Conservation (phyloP, 768 basidiomycete genomes). For the Amanita subjunquillea region DNA sequence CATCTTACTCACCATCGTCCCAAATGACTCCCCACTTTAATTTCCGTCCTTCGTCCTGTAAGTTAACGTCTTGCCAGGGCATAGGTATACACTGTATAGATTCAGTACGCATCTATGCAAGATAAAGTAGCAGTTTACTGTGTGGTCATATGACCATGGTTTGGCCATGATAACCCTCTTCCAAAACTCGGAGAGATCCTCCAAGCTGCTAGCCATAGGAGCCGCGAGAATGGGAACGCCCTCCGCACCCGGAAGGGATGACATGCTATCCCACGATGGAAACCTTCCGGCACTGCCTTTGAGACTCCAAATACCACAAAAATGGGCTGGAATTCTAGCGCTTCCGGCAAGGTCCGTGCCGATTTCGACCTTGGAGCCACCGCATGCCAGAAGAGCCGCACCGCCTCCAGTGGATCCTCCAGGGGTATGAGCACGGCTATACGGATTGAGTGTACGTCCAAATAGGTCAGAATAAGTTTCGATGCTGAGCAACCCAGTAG, state of each 20-base stretch:
- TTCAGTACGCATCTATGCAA: neutral
- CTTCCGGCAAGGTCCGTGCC: slow-evolving; percentile 71
- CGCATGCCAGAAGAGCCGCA: slow-evolving; percentile 52
- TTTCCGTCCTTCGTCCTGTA: slow-evolving; percentile 36
- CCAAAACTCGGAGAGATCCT: slow-evolving; percentile 59
- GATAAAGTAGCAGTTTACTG: slow-evolving; percentile 24
- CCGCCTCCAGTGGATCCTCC: slow-evolving; percentile 70
- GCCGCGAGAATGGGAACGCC: slow-evolving; percentile 41
- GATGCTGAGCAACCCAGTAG: slow-evolving; percentile 43
- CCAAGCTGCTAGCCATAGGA: slow-evolving; percentile 54
- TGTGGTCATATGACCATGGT: slow-evolving; percentile 62
- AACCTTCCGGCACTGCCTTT: slow-evolving; percentile 53
- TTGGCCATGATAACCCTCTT: slow-evolving; percentile 46
- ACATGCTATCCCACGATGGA: slow-evolving; percentile 35
- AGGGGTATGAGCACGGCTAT: slow-evolving; percentile 37
- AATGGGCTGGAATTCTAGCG: slow-evolving; percentile 63
- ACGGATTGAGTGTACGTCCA: slow-evolving; percentile 54
- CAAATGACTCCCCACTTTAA: slow-evolving; percentile 54
- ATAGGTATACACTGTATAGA: slow-evolving; percentile 34
- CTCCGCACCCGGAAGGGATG: slow-evolving; percentile 45
- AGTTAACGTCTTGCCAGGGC: slow-evolving; percentile 37
- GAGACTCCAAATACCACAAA: slow-evolving; percentile 59
- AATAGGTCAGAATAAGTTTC: slow-evolving; percentile 53
- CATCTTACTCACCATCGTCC: slow-evolving; percentile 41
- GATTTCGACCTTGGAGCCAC: slow-evolving; percentile 57